Base-by-base conservation (phyloP, 2,329 filamentous ascomycete species). In the Fusarium secorum region DNA sequence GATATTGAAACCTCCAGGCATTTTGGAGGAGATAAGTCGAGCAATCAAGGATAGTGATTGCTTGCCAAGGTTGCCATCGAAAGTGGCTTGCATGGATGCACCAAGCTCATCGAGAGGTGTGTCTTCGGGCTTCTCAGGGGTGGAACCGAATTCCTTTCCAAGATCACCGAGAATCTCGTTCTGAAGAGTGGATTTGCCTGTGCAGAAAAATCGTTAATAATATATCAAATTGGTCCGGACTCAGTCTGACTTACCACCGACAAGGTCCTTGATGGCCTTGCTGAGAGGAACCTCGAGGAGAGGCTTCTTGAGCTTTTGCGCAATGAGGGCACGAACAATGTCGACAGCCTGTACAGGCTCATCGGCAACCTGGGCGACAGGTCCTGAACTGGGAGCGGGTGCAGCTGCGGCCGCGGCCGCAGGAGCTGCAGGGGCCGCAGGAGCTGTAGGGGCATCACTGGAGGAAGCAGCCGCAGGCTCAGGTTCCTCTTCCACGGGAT, bases 1-100 rank as follows among this genome's bases (percentile, higher is more conserved):
- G 81, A 98, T 98, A 81, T 98, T 99, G 89, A 99, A 99, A 69
- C 96, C 96, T 85, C 95, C 96, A 51, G 96, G 96, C 96, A 99
- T 99, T 85, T 99, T 99, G 33, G 96, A 98, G 4, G 96, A 98
- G 45, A 99, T 96, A 80, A 99, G 86, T 75, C 96, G 92, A 53
- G 96, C 96, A 80, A 99, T 92, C 62, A 99, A 88, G 5, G 95
- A 97, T 58, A 93, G 92, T 1, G 96, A 97, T 76, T 98, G 95
- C 84, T 99, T 99, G 81, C 96, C 96, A 68, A 99, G 90, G 84
- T 97, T 95, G 75, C 96, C 96, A 83, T 98, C 96, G 85, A 99
- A 99, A n/a, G 95, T 98, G 49, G 93, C 91, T 84, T 99, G 96
- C 92, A 99, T 97, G 13, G 96, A 87, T 59, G 93, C 94, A 85